These are phyloP conservation scores for Ophiostoma triangulosporum DNA, from an alignment of 2,329 filamentous ascomycete species.

Conservation along the genomic window DNA sequence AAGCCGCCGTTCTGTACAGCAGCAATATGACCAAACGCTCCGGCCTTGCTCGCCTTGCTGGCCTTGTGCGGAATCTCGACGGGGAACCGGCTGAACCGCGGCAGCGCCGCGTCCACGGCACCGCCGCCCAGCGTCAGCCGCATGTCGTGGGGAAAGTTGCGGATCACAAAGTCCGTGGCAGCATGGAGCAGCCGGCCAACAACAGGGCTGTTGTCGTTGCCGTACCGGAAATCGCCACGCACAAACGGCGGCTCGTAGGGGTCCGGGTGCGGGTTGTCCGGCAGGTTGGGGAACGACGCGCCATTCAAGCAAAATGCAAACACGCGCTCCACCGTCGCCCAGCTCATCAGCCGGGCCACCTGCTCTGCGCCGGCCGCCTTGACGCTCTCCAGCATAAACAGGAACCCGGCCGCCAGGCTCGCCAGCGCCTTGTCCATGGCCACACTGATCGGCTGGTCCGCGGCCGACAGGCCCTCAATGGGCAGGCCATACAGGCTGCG, in stretches of 20 bases:
- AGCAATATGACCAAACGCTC: neutral
- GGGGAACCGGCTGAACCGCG: neutral
- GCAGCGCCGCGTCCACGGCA: neutral
- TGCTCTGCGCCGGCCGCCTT: conserved; percentile 9
- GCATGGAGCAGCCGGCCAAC: conserved; percentile 33
- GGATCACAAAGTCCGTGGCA: conserved; percentile 44
- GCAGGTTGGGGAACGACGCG: conserved; percentile 15
- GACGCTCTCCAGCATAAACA: conserved; percentile 13
- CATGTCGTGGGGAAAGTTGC: conserved; percentile 46
- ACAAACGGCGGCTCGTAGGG: conserved; percentile 10
- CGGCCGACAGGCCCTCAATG: neutral
- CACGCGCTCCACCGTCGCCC: conserved; percentile 13
- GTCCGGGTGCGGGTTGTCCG: conserved; percentile 16
- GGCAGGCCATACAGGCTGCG: conserved; percentile 14
- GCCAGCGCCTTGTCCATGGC: conserved; percentile 11
- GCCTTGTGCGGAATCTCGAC: neutral
- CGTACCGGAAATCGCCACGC: conserved; percentile 33
- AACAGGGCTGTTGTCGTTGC: conserved; percentile 33
- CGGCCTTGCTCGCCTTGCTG: neutral
- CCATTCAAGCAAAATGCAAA: conserved; percentile 16
- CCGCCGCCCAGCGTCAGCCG: neutral
- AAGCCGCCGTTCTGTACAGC: neutral
- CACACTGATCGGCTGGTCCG: neutral
- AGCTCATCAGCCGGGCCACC: conserved; percentile 8
- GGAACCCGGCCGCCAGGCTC: conserved; percentile 11